Base-by-base conservation (phyloP, 148 eudicot species). In the Nepenthes gracilis region DNA sequence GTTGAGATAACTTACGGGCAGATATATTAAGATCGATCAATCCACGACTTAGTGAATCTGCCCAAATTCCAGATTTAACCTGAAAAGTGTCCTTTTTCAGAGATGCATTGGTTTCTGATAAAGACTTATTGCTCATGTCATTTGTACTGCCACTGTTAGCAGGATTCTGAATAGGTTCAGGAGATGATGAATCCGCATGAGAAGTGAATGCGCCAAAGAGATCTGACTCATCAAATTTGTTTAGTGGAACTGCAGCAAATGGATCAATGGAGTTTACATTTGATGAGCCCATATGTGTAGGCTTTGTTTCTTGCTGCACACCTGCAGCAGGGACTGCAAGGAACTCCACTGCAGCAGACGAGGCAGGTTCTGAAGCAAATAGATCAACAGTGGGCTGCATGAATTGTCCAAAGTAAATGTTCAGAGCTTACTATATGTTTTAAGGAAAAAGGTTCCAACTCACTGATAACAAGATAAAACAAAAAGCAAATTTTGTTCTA, bases 61-160 rank as follows among this genome's bases (percentile, higher is more conserved):
- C 85, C 99, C 99, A 93, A 65, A 93, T 80, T 67, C 97, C 95
- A 69, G 97, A 93, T 72, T 89, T 93, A 47, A 93, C 99, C 77
- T 84, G 92, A 70, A 89, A 93, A 54, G 47, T 61, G 35, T 64
- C 81, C 74, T 67, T 80, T 62, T 84, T 85, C 8, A 72, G 64
- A 64, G 83, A 74, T 76, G 75, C 64, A 63, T 62, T 82, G 55
- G 78, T 47, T 61, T 71, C 91, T 65, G 59, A 43, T 32, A 75
- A 61, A 63, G 85, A 54, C 58, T 84, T 81, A 47, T 62, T 68
- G 61, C 59, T 77, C 54, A 63, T 35, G 55, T 72, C 76, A 58
- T 35, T 60, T 35, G 35, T 12, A 15, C 57, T 65, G 47, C 65
- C 74, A 66, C 52, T 68, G 55, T 48, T 69, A 32, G 75, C 36